Evolutionary conservation across 176 grass and related monocot species (phyloP).

Genomic region (Paspalum vaginatum): DNA sequence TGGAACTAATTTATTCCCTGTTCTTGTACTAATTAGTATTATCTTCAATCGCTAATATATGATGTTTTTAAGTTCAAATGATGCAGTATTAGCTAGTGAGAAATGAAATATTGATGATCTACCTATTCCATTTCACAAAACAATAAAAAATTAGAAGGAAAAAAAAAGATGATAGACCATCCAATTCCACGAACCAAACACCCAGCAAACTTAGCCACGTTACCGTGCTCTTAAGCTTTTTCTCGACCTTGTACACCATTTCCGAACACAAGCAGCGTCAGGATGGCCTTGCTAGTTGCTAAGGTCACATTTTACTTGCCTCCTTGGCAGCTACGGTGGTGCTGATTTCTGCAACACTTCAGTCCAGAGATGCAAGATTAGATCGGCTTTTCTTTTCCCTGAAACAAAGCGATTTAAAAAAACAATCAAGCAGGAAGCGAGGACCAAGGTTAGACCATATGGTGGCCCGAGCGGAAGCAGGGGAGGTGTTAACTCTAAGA

Average conservation of each 20-base stretch:
- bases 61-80: too few species aligned
- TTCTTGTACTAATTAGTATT: too few species aligned
- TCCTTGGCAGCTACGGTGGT: not conserved
- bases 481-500: slow-evolving; percentile 19
- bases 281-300: not conserved
- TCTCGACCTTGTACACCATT: not conserved
- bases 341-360: not conserved
- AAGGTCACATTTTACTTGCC: not conserved
- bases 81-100: too few species aligned
- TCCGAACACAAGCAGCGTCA: not conserved
- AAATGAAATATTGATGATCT: too few species aligned
- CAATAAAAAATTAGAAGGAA: too few species aligned
- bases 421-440: not conserved
- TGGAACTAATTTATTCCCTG: too few species aligned
- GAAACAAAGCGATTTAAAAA: not conserved
- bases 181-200: too few species aligned
- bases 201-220: too few species aligned
- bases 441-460: not conserved
- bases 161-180: too few species aligned
- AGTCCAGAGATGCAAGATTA: not conserved
- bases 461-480: slow-evolving; percentile 7
- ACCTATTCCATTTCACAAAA: too few species aligned
- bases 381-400: not conserved
- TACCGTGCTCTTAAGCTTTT: too few species aligned
- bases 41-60: too few species aligned